Base-by-base conservation (phyloP, 1,284 basidiomycete species). In the Fomitopsis pinicola region DNA sequence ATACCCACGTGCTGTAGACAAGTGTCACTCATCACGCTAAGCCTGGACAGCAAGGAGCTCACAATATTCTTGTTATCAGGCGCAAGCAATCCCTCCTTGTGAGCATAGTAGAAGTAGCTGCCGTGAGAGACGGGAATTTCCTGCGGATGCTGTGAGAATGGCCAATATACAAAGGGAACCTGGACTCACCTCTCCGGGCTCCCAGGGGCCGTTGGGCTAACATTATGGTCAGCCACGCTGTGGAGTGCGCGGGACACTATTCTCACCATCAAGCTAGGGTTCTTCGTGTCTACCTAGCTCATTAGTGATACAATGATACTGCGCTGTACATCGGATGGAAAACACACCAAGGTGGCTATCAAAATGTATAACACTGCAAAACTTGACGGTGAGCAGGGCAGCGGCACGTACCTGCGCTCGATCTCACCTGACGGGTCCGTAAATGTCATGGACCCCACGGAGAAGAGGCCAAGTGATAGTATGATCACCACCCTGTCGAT, bases 51-150 rank as follows among this genome's bases (percentile, higher is more conserved):
- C 19, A 19, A 3, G 22, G 42, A 55, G 42, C 76, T 56, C 57
- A 78, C 77, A 55, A 78, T 75, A 60, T 76, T 77, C 57, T 73
- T 68, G 52, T 72, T 70, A 66, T 78, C 73, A 14, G 72, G 60
- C 35, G 77, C 74, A 22, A 74, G 69, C 3, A 78, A 71, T 17
- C 77, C 76, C 62, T 79, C 77, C 33, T 77, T 64, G 42, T 71
- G 62, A 0, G 77, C 77, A 55, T 76, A 76, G 68, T 69, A 77
- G 69, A 79, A 79, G 70, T 77, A 78, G 58, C 71, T 73, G 8
- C 77, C 77, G 62, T 78, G 77, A 35, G 68, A 73, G 42, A 75
- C 71, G 5, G 73, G 73, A 26, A 74, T 67, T 55, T 74, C 72
- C 68, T 36, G 17, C 9, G 5, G 35, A 7, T 38, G 17, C 19